Evolutionary conservation across 2,329 filamentous ascomycete genomes (phyloP).

Genomic region (Diaporthe batatas): DNA sequence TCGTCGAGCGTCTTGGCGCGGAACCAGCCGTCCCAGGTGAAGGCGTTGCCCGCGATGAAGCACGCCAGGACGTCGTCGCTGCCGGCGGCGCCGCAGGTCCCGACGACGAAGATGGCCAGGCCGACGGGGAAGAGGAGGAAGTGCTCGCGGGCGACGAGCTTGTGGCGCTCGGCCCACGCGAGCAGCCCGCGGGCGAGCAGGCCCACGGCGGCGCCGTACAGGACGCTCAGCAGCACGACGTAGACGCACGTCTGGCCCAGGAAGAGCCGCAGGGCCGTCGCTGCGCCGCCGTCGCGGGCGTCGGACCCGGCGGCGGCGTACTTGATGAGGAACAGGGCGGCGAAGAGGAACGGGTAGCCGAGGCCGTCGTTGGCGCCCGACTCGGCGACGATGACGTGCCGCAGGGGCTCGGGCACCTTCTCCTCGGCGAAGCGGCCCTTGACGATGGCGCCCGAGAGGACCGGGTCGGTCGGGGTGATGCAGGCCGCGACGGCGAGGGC

Average conservation of each 20-base stretch:
- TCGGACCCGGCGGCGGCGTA: conserved; percentile 69
- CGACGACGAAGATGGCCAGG: conserved; percentile 86
- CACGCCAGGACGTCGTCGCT: conserved; percentile 92
- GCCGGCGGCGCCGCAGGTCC: conserved; percentile 87
- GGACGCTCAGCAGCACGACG: conserved; percentile 81
- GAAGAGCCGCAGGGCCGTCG: conserved; percentile 82
- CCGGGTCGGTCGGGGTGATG: conserved; percentile 90
- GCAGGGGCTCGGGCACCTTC: conserved; percentile 85
- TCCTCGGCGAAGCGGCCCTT: conserved; percentile 95
- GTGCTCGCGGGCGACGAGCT: conserved; percentile 87
- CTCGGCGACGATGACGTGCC: conserved; percentile 85
- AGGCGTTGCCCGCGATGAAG: conserved; percentile 91
- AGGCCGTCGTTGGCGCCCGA: conserved; percentile 91
- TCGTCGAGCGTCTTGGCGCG: conserved; percentile 89
- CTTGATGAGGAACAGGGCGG: conserved; percentile 86
- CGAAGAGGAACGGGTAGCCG: conserved; percentile 89
- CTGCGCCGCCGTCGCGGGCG: conserved; percentile 70
- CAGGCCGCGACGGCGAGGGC: conserved; percentile 87
- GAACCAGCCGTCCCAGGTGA: conserved; percentile 96
- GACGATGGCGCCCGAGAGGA: conserved; percentile 89
- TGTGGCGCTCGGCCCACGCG: conserved; percentile 83
- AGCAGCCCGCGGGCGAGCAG: conserved; percentile 86
- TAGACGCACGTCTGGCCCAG: conserved; percentile 90
- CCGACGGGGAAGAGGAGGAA: conserved; percentile 90
- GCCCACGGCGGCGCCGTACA: conserved; percentile 83